Percentiles rank a stretch among this genome's conserved stretches.
Evolutionary conservation across 768 basidiomycete species (phyloP).

Genomic region (Lentinula detonsa): DNA sequence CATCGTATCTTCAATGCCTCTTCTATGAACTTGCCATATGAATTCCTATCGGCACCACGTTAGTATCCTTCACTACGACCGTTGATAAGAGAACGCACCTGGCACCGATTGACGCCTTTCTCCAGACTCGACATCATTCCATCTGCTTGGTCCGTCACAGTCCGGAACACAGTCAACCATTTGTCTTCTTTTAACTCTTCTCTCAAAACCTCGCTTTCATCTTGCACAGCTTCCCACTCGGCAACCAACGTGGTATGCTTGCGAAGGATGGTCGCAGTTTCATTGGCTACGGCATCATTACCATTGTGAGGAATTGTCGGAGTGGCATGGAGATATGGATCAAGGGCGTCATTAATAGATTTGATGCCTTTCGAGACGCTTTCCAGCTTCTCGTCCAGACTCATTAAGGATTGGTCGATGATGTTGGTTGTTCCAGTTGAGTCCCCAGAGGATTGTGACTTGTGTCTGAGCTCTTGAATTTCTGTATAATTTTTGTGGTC

Average conservation of each 20-base stretch:
- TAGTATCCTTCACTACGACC: not conserved
- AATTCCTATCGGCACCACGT: constrained; percentile 54
- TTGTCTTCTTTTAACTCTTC: constrained; percentile 97
- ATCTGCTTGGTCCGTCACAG: constrained; percentile 90
- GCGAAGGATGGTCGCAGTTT: constrained; percentile 49
- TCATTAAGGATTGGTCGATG: constrained; percentile 79
- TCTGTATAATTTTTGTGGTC: constrained; percentile 37
- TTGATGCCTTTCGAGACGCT: constrained; percentile 68
- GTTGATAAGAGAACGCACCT: constrained; percentile 42
- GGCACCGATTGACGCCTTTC: constrained; percentile 87
- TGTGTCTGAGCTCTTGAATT: constrained; percentile 90
- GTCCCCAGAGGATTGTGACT: constrained; percentile 61
- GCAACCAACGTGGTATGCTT: constrained; percentile 67
- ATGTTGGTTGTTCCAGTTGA: constrained; percentile 53
- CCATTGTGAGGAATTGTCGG: constrained; percentile 36
- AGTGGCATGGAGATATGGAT: constrained; percentile 51
- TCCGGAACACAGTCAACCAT: constrained; percentile 93
- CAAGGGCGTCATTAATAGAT: constrained; percentile 57
- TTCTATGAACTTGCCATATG: constrained; percentile 74
- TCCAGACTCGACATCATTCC: constrained; percentile 97
- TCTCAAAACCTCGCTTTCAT: constrained; percentile 72
- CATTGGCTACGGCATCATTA: constrained; percentile 20
- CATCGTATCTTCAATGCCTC: constrained; percentile 35
- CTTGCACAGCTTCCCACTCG: constrained; percentile 81
- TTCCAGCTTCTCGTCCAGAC: constrained; percentile 74